Evolutionary conservation across 108 stramenopile species (phyloP).

Genomic region (Schizochytrium sp.): DNA sequence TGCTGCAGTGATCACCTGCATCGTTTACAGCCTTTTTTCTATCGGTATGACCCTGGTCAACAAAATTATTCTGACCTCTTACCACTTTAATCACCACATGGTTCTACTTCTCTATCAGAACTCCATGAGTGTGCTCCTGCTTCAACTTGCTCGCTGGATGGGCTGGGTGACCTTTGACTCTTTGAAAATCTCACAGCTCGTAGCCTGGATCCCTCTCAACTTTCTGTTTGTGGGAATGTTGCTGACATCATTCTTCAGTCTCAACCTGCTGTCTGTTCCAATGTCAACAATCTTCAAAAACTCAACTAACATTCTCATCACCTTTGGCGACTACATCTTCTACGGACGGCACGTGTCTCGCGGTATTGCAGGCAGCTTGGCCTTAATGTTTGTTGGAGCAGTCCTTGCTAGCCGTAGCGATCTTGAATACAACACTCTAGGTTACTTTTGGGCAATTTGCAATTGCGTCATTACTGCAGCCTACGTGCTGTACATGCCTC

Average conservation of each 20-base stretch:
- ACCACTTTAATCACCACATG: constrained; percentile 80
- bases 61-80: constrained; percentile 77
- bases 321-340: constrained; percentile 76
- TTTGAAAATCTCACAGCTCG: constrained; percentile 83
- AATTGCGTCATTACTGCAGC: constrained; percentile 92
- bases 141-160: constrained; percentile 71
- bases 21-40: constrained; percentile 88
- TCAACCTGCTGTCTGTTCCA: constrained; percentile 88
- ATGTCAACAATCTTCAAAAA: constrained; percentile 98
- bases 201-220: constrained; percentile 97
- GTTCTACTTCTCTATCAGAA: constrained; percentile 90
- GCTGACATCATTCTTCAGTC: constrained; percentile 87
- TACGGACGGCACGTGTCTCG: constrained; percentile 82
- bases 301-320: constrained; percentile 92
- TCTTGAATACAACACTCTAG: constrained; percentile 80
- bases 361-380: constrained; percentile 86
- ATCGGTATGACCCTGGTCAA: constrained; percentile 96
- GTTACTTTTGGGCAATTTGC: constrained; percentile 92
- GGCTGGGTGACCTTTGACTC: constrained; percentile 79
- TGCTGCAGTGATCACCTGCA: constrained; percentile 11
- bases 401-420: constrained; percentile 90
- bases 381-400: constrained; percentile 92
- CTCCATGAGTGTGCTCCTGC: constrained; percentile 81
- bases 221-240: constrained; percentile 95
- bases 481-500: constrained; percentile 96